phyloP scores from a whole-genome alignment of 2,329 filamentous ascomycete genomes.

The Pezicula radicicola region DNA sequence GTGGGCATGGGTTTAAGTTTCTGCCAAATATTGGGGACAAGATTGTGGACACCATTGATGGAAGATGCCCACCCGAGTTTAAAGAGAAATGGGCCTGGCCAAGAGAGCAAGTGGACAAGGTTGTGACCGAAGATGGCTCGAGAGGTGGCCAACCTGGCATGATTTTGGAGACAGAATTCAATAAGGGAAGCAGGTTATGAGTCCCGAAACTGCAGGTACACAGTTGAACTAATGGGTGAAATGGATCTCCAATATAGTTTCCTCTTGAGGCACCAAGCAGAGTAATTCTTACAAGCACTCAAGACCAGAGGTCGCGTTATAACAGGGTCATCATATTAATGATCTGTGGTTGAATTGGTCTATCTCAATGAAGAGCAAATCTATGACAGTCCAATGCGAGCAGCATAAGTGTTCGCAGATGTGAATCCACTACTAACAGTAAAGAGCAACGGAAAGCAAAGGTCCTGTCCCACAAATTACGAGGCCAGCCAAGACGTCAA shows the following conservation, averaged over 20 bases:
- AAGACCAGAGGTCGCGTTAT: neutral
- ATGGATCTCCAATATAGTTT: too few relatives aligned
- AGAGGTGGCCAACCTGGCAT: conserved; percentile 24
- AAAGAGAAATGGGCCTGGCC: conserved; percentile 53
- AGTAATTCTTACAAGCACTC: too few relatives aligned
- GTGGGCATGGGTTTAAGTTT: conserved; percentile 49
- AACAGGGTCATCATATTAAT: neutral
- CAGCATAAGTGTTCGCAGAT: conserved; percentile 9
- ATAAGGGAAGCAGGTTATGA: conserved; percentile 13
- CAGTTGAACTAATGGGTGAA: too few relatives aligned
- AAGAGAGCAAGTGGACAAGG: conserved; percentile 22
- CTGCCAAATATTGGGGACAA: conserved; percentile 44
- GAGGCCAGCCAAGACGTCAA: conserved; percentile 5
- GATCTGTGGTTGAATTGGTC: conserved; percentile 17
- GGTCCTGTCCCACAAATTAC: conserved; percentile 1
- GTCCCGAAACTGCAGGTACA: neutral
- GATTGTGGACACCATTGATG: conserved; percentile 37
- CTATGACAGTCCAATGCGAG: conserved; percentile 8
- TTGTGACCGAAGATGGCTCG: conserved; percentile 27
- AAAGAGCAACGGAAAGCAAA: neutral
- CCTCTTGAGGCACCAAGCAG: too few relatives aligned
- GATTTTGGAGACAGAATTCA: conserved; percentile 20
- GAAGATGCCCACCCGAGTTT: conserved; percentile 36
- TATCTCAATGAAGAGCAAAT: conserved; percentile 13
- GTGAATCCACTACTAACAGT: conserved; percentile 12